Evolutionary conservation across 2,329 filamentous ascomycete genomes (phyloP).

Genomic region (Colletotrichum tofieldiae): DNA sequence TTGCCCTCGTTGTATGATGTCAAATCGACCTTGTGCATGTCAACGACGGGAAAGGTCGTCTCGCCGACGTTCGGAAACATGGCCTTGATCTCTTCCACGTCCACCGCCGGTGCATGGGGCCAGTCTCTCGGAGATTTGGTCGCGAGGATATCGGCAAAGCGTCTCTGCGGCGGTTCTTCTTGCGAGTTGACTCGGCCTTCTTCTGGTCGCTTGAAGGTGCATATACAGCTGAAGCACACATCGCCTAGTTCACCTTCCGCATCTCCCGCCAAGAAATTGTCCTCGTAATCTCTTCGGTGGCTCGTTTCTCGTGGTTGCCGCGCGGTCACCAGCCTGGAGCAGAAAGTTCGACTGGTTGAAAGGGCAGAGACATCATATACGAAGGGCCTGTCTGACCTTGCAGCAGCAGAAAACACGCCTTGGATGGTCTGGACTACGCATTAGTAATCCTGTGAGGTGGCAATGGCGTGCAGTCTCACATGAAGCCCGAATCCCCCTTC

Average conservation of each 20-base stretch:
- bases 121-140: constrained; percentile 58
- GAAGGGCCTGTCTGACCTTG: constrained; percentile 65
- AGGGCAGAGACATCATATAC: constrained; percentile 65
- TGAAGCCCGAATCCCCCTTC: constrained; percentile 53
- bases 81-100: constrained; percentile 59
- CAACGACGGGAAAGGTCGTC: constrained; percentile 64
- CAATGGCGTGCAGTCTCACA: constrained; percentile 49
- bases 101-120: constrained; percentile 62
- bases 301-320: constrained; percentile 48
- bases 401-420: constrained; percentile 68
- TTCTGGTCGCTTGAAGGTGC: constrained; percentile 66
- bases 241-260: constrained; percentile 56
- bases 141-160: constrained; percentile 60
- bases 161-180: constrained; percentile 57
- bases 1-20: constrained; percentile 58
- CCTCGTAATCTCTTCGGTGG: constrained; percentile 14
- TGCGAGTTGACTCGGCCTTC: constrained; percentile 57
- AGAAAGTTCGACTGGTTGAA: constrained; percentile 63
- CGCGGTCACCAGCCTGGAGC: constrained; percentile 65
- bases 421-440: constrained; percentile 63
- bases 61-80: constrained; percentile 55
- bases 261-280: constrained; percentile 51
- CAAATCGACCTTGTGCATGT: constrained; percentile 72
- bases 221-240: constrained; percentile 66
- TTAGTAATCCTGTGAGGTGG: constrained; percentile 3